Base-by-base conservation (phyloP, 495 filamentous ascomycete species). In the Daldinia childiae region DNA sequence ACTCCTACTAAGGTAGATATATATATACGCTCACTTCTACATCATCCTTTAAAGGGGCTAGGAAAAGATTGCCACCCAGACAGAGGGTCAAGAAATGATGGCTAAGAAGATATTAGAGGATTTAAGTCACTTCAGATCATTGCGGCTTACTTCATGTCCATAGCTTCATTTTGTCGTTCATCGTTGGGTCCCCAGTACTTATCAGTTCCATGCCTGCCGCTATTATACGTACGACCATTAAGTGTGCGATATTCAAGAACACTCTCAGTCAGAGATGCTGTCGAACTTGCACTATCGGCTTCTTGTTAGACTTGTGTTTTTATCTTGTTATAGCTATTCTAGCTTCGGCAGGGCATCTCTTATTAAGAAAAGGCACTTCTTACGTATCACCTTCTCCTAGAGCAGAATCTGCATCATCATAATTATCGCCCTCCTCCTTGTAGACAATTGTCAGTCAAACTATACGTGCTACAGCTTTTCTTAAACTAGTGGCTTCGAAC, bases 1-100 rank as follows among this genome's bases (percentile, higher is more conserved):
- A 15, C 11, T 14, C 30, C n/a, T 51, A 11, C 1, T 41, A 32
- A 32, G n/a, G 27, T 9, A 14, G 29, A 34, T 60, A 0, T 21
- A 34, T 60, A 0, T 21, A 15, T 26, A 12, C 7, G 14, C 70
- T 26, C 52, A 73, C 70, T 65, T 68, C 4, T 24, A 73, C 62
- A n/a, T 84, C 78, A 9, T 77, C 54, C 21, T 77, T 81, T 15
- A 93, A 79, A 6, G 91, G 91, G 0, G 91, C 85, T 3, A 89
- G 78, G 69, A 83, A 86, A 7, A 90, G 79, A 45, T 82, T 82
- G n/a, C 89, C 89, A 26, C 81, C 83, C 2, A 90, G 77, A 15
- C 89, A 68, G 8, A 82, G 73, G 8, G 75, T 80, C 62, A 77
- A 64, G 41, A 70, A 59, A 62, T 82, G 79, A 55, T 82, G 81